phyloP scores from a whole-genome alignment of 106 monocot genomes.

The Dendrobium chrysotoxum region DNA sequence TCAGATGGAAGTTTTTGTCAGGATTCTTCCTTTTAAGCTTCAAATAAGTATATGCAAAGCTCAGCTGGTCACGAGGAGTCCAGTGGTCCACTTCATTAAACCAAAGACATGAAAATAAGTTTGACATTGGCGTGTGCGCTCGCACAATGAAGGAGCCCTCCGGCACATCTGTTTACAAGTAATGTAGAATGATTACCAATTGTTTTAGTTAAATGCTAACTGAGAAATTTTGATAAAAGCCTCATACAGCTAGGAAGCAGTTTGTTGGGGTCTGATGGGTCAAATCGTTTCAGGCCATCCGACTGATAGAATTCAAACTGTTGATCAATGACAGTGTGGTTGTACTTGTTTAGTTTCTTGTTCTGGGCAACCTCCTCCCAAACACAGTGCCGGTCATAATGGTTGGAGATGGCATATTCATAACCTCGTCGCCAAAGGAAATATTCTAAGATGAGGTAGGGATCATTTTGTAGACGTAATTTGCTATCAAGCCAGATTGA shows the following conservation, averaged over 20 bases:
- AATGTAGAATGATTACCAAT: background rate
- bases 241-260: slow-evolving; percentile 83
- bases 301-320: slow-evolving; percentile 81
- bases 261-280: slow-evolving; percentile 69
- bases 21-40: slow-evolving; percentile 89
- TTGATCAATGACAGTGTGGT: slow-evolving; percentile 67
- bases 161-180: slow-evolving; percentile 75
- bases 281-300: slow-evolving; percentile 80
- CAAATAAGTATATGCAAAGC: slow-evolving; percentile 95
- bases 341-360: slow-evolving; percentile 82
- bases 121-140: slow-evolving; percentile 98
- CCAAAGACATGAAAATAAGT: slow-evolving; percentile 96
- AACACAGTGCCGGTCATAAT: slow-evolving; percentile 88
- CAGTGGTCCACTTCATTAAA: slow-evolving; percentile 95
- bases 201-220: background rate
- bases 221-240: slow-evolving; percentile 8
- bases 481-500: slow-evolving; percentile 98
- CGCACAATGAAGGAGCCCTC: slow-evolving; percentile 97
- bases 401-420: slow-evolving; percentile 92
- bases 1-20: slow-evolving; percentile 56
- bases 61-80: slow-evolving; percentile 96
- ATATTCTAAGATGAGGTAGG: slow-evolving; percentile 80
- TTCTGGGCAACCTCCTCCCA: slow-evolving; percentile 91
- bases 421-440: slow-evolving; percentile 78
- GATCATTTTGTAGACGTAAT: slow-evolving; percentile 72